These are phyloP conservation scores for Priceomyces fermenticarens DNA, from an alignment of 805 yeast genomes.

Conservation along the genomic window DNA sequence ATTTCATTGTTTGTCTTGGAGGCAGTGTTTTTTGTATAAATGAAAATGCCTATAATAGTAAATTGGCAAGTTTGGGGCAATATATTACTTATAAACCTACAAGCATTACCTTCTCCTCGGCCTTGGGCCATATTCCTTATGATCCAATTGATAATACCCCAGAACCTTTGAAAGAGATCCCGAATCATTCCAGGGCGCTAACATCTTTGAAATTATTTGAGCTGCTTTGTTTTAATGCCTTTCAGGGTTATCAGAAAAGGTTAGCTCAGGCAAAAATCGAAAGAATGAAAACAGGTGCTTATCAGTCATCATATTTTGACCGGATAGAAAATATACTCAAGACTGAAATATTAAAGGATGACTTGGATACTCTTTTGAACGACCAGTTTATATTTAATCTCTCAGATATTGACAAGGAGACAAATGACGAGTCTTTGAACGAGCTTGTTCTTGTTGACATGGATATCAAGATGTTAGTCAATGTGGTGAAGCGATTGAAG, in stretches of 20 bases:
- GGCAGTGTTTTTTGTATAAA: slow-evolving; percentile 36
- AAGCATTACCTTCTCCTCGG: slow-evolving; percentile 25
- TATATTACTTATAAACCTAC: slow-evolving; percentile 24
- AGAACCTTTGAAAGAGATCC: slow-evolving; percentile 28
- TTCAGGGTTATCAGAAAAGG: slow-evolving; percentile 38
- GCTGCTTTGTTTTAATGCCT: slow-evolving; percentile 21
- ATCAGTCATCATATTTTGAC: slow-evolving; percentile 9
- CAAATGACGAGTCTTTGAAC: slow-evolving; percentile 13
- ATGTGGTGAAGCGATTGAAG: slow-evolving; percentile 24
- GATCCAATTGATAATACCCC: slow-evolving; percentile 33
- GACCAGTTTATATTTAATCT: slow-evolving; percentile 14
- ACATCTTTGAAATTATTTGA: slow-evolving; percentile 29
- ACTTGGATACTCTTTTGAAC: slow-evolving; percentile 23
- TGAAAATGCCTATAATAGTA: slow-evolving; percentile 27
- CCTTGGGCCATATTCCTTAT: slow-evolving; percentile 41
- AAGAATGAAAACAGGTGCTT: slow-evolving; percentile 8
- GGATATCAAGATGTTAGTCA: slow-evolving; percentile 32
- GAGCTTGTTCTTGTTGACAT: slow-evolving; percentile 34
- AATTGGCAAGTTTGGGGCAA: slow-evolving; percentile 25
- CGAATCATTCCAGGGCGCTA: slow-evolving; percentile 18
- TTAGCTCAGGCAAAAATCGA: slow-evolving; percentile 24
- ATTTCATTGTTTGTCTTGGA: slow-evolving; percentile 30
- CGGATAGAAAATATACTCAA: slow-evolving; percentile 20
- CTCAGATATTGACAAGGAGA: slow-evolving; percentile 12
- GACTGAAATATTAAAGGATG: slow-evolving; percentile 18